Conservation (phyloP, 208 protist species). For the Leishmania lainsoni region DNA sequence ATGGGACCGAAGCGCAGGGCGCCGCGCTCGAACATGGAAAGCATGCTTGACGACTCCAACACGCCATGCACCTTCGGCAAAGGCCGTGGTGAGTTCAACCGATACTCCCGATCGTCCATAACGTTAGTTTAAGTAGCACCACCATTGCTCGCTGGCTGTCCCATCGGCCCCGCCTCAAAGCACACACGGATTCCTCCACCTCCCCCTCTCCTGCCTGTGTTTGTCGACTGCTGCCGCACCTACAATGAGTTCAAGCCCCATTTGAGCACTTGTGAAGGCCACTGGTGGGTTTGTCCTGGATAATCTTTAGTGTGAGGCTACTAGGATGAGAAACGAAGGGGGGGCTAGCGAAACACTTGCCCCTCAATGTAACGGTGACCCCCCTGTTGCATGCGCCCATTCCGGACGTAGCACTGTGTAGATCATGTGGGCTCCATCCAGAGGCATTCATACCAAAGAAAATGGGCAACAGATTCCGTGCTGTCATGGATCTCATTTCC, state of each 20-base stretch:
- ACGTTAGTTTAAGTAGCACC: slow-evolving; percentile 6
- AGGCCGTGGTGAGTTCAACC: slow-evolving; percentile 23
- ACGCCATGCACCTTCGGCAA: slow-evolving; percentile 14
- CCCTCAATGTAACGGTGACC: background rate
- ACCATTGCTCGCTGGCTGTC: background rate
- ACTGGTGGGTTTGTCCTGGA: background rate
- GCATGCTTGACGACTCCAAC: slow-evolving; percentile 16
- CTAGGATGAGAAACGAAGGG: background rate
- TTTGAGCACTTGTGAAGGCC: background rate
- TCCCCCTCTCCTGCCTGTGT: background rate
- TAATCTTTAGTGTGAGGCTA: background rate
- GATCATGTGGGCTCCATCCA: background rate
- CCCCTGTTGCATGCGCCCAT: background rate
- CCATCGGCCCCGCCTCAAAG: background rate
- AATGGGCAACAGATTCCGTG: background rate
- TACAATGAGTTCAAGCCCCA: background rate
- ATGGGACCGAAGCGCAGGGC: slow-evolving; percentile 11
- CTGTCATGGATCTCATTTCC: background rate
- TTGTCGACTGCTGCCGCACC: background rate
- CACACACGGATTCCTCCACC: background rate
- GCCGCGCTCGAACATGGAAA: slow-evolving; percentile 51
- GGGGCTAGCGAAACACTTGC: background rate
- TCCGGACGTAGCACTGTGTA: background rate
- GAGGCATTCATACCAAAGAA: no score
- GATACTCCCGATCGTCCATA: slow-evolving; percentile 12